These are phyloP conservation scores for Clavariopsis aquatica DNA, from an alignment of 495 filamentous ascomycete genomes.

Conservation along the genomic window DNA sequence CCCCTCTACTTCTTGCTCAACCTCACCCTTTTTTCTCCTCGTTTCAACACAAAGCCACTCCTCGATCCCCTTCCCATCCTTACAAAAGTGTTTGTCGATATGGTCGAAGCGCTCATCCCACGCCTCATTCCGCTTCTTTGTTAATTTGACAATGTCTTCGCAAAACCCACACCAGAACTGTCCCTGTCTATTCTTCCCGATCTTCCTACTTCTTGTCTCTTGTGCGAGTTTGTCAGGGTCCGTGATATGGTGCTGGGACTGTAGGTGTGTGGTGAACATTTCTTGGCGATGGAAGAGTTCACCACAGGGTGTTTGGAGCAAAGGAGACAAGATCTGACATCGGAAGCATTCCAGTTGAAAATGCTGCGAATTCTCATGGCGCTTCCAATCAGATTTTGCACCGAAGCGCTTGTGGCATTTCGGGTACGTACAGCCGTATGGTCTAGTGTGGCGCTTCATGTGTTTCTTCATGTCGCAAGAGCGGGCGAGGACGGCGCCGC, in stretches of 20 bases:
- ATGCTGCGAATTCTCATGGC: slow-evolving; percentile 89
- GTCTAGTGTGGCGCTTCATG: slow-evolving; percentile 79
- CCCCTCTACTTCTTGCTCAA: slow-evolving; percentile 25
- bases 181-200: slow-evolving; percentile 68
- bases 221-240: slow-evolving; percentile 18
- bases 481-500: slow-evolving; percentile 8
- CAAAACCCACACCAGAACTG: slow-evolving; percentile 95
- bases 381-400: slow-evolving; percentile 96
- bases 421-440: slow-evolving; percentile 82
- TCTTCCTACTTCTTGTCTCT: slow-evolving; percentile 51
- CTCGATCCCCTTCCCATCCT: slow-evolving; percentile 50
- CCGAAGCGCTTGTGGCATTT: slow-evolving; percentile 78
- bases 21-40: slow-evolving; percentile 39
- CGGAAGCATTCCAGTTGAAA: slow-evolving; percentile 73
- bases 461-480: slow-evolving; percentile 67
- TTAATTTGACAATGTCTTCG: slow-evolving; percentile 56
- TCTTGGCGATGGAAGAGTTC: slow-evolving; percentile 59
- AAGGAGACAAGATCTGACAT: slow-evolving; percentile 51
- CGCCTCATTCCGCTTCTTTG: slow-evolving; percentile 54
- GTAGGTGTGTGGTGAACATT: slow-evolving; percentile 54
- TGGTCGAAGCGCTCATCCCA: slow-evolving; percentile 83
- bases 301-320: slow-evolving; percentile 35
- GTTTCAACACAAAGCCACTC: slow-evolving; percentile 51
- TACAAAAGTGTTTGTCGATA: slow-evolving; percentile 77
- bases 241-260: slow-evolving; percentile 50